Conservation (phyloP, 441 rosid species). For the Pelargonium fulgidum region DNA sequence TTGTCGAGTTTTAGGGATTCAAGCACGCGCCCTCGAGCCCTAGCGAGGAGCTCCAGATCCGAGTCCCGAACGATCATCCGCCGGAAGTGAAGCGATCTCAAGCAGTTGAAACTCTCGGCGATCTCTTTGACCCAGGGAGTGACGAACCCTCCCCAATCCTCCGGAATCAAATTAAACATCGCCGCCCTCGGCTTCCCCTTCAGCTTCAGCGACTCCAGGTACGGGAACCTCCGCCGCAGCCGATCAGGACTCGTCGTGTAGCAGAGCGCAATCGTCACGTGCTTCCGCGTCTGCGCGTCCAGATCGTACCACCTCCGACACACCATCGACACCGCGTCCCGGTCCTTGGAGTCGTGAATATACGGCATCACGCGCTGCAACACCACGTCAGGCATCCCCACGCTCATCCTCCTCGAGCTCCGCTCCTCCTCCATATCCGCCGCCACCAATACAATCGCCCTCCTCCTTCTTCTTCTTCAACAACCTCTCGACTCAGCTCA, state of each 20-base stretch:
- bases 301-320: slow-evolving; percentile 65
- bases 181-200: slow-evolving; percentile 17
- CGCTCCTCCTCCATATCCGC: slow-evolving; percentile 1
- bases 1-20: neutral
- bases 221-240: slow-evolving; percentile 46
- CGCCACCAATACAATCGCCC: neutral
- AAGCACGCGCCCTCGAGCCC: slow-evolving; percentile 1
- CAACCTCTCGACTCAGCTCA: neutral
- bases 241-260: slow-evolving; percentile 67
- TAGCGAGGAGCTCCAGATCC: slow-evolving; percentile 4
- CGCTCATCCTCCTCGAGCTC: slow-evolving; percentile 14
- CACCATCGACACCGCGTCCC: slow-evolving; percentile 70
- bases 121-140: slow-evolving; percentile 6
- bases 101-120: neutral
- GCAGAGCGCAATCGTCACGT: slow-evolving; percentile 74
- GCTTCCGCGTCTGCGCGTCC: slow-evolving; percentile 69
- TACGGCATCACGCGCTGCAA: slow-evolving; percentile 56
- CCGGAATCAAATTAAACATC: slow-evolving; percentile 3
- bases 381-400: slow-evolving; percentile 46
- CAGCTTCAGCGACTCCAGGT: slow-evolving; percentile 72
- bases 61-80: slow-evolving; percentile 6
- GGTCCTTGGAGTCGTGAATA: slow-evolving; percentile 59
- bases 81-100: slow-evolving; percentile 8
- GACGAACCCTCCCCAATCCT: slow-evolving; percentile 10
- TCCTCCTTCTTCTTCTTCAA: too few species aligned